Percentiles rank a stretch among this genome's conserved stretches.
phyloP scores from a whole-genome alignment of 371 early-diverging fungal species.

The Circinella umbellata region DNA sequence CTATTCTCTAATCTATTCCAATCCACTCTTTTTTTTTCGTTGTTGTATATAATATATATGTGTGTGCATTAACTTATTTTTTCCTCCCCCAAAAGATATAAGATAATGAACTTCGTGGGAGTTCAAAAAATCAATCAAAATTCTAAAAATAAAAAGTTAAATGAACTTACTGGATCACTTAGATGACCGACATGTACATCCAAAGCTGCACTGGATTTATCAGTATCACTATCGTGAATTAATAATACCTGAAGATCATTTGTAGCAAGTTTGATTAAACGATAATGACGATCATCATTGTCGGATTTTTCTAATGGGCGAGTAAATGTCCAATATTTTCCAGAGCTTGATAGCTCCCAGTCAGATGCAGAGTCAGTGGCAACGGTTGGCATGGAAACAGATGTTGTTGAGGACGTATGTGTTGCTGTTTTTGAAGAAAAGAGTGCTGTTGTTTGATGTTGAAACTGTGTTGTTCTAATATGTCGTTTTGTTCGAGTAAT shows the following conservation, averaged over 20 bases:
- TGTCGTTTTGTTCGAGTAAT: background rate
- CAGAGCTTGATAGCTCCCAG: conserved; percentile 40
- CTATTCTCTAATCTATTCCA: no score
- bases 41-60: no score
- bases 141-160: conserved; percentile 2
- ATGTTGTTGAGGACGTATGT: background rate
- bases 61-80: background rate
- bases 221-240: conserved; percentile 81
- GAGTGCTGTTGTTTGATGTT: no score
- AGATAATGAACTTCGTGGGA: background rate
- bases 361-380: conserved; percentile 22
- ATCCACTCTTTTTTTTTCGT: no score
- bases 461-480: no score
- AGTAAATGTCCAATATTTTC: conserved; percentile 44
- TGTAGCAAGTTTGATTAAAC: conserved; percentile 71
- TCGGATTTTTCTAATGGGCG: conserved; percentile 61
- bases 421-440: background rate
- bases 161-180: conserved; percentile 71
- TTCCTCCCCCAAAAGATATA: background rate
- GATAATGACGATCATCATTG: conserved; percentile 83
- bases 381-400: conserved; percentile 1
- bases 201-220: conserved; percentile 90
- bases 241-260: conserved; percentile 85
- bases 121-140: background rate
- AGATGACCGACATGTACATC: conserved; percentile 94